Evolutionary conservation across 1,284 basidiomycete genomes (phyloP).

Genomic region (Coniferiporia weirii): DNA sequence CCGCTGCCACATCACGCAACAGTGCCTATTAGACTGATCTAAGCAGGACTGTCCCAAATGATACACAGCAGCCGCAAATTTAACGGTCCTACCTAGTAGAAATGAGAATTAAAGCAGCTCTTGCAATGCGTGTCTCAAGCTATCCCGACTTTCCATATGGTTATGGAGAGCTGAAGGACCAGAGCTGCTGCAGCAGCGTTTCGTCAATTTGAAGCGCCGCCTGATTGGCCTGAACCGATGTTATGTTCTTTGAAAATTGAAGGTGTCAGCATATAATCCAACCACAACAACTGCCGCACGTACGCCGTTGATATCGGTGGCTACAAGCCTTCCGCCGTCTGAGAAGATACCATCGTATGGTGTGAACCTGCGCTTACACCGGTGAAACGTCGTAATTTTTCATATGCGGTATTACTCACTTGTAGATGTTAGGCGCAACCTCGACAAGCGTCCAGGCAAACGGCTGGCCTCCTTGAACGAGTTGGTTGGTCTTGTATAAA

Average conservation of each 20-base stretch:
- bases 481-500: conserved; percentile 4
- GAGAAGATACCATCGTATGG: conserved; percentile 12
- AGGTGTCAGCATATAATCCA: neutral
- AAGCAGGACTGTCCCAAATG: no score
- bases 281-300: neutral
- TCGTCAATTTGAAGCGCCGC: neutral
- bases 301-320: conserved; percentile 13
- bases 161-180: neutral
- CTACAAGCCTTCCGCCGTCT: conserved; percentile 5
- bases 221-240: neutral
- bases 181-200: neutral
- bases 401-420: conserved; percentile 6
- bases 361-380: neutral
- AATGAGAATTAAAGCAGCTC: no score
- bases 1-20: no score
- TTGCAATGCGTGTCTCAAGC: no score
- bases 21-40: no score
- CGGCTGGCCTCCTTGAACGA: conserved; percentile 11
- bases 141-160: neutral
- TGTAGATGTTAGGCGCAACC: conserved; percentile 1
- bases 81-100: no score
- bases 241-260: neutral
- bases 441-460: conserved; percentile 11
- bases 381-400: neutral
- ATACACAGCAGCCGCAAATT: no score